These are phyloP conservation scores for Biancaea sappan DNA, from an alignment of 306 rosid genomes.

Conservation along the genomic window DNA sequence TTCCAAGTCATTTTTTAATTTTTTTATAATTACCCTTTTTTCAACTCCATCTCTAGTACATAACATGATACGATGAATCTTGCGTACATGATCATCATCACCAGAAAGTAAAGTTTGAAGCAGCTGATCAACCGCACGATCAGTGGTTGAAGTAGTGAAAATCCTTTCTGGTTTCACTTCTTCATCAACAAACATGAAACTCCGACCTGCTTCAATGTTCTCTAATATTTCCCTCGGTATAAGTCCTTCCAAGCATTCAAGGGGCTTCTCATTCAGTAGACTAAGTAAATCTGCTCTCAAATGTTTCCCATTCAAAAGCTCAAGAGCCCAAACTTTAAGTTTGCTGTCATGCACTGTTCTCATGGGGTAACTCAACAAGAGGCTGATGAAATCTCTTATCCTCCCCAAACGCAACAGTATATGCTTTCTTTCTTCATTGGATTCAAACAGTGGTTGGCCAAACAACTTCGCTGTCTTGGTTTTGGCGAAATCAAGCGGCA, in stretches of 20 bases:
- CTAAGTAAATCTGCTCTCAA: neutral
- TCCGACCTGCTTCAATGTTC: neutral
- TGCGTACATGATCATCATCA: neutral
- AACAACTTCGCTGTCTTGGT: neutral
- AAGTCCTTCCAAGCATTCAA: neutral
- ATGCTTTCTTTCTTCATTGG: neutral
- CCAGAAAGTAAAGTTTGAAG: neutral
- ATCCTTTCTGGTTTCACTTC: neutral
- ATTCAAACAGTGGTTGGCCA: neutral
- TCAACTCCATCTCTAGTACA: neutral
- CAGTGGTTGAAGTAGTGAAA: neutral
- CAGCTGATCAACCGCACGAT: slow-evolving; percentile 22
- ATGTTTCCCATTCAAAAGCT: neutral
- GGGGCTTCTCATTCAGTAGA: neutral
- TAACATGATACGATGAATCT: neutral
- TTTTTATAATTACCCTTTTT: neutral
- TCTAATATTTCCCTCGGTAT: slow-evolving; percentile 2
- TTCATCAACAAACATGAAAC: neutral
- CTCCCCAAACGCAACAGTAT: neutral
- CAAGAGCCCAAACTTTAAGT: neutral
- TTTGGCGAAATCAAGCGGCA: no score
- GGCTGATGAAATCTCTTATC: neutral
- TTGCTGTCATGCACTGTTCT: neutral
- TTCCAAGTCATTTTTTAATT: neutral
- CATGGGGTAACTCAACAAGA: neutral